Base-by-base conservation (phyloP, 495 filamentous ascomycete species). In the Aspergillus incahuasiensis region DNA sequence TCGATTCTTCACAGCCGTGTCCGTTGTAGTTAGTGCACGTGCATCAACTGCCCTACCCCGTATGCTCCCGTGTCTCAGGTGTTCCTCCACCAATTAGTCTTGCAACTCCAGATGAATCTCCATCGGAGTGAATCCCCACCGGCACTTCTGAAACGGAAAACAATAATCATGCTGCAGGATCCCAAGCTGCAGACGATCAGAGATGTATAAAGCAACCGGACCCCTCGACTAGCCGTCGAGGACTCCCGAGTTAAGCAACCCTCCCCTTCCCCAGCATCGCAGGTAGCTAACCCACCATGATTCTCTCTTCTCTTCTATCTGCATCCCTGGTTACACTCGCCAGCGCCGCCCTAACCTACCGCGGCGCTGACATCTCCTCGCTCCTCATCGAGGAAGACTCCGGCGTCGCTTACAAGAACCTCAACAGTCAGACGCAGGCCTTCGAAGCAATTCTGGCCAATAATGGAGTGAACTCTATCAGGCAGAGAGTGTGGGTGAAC, bases 321-420 rank as follows among this genome's bases (percentile, higher is more conserved):
- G 21, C 61, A n/a, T 56, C 64, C 2, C 49, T 64, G 12, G 57
- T 59, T 22, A 49, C 66, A n/a, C 52, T 73, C n/a, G 40, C 57
- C 21, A 52, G 38, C 5, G 73, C 82, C 13, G 76, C 77, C 19
- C 76, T 90, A 9, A 78, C 77, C 5, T 83, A 84, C 66, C 83
- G 79, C 58, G 86, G 87, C 2, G 85, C 86, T 1, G 87, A 91
- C 66, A 89, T 88, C 78, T 88, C 85, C 5, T 90, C 87, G 0
- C 72, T 88, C 1, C 59, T 82, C 3, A 67, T 90, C 3, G 82
- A 86, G 59, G 87, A 90, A 65, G 72, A 76, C 7, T 67, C 75
- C 1, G 86, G 85, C 0, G 72, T 81, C 44, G 70, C 70, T 0
- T 91, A 86, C 70, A 85, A 80, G 63, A 82, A 78, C 47, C 56